Conservation (phyloP, 257 asterid species). For the Eucommia ulmoides region DNA sequence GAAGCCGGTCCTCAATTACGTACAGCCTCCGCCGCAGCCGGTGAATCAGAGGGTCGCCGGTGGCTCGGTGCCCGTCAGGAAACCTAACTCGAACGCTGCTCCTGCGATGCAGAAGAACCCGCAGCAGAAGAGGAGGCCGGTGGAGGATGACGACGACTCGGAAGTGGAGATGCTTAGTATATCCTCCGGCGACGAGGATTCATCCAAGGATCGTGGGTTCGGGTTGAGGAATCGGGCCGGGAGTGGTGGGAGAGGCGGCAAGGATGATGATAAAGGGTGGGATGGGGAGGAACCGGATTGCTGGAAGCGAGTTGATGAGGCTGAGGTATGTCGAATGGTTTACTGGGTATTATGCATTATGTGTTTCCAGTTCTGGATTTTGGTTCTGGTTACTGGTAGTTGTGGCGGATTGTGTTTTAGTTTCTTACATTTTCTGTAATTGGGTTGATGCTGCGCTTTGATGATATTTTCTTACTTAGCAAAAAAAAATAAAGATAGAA, state of each 20-base stretch:
- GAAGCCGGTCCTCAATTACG: constrained; percentile 69
- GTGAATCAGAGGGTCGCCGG: constrained; percentile 5
- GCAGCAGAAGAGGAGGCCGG: constrained; percentile 24
- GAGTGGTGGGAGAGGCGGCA: constrained; percentile 27
- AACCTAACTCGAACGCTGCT: constrained; percentile 7
- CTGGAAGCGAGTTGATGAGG: constrained; percentile 92
- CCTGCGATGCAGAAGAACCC: constrained; percentile 29
- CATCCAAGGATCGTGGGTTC: constrained; percentile 34
- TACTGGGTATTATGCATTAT: background rate
- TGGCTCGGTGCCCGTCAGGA: constrained; percentile 14
- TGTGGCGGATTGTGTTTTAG: no score
- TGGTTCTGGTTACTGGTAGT: no score
- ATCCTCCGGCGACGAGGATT: constrained; percentile 91
- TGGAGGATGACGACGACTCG: constrained; percentile 86
- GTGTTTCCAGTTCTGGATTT: no score
- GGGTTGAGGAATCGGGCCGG: constrained; percentile 36
- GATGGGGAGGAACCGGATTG: constrained; percentile 83
- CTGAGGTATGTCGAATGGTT: constrained; percentile 68
- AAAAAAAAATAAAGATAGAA: no score
- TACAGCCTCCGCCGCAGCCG: constrained; percentile 55
- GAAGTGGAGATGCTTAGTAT: constrained; percentile 96
- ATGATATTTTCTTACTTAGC: no score
- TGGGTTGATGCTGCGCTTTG: no score
- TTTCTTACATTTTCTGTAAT: no score
- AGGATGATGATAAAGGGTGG: constrained; percentile 61